phyloP scores from a whole-genome alignment of 2,329 filamentous ascomycete species.

The Exophiala mesophila region DNA sequence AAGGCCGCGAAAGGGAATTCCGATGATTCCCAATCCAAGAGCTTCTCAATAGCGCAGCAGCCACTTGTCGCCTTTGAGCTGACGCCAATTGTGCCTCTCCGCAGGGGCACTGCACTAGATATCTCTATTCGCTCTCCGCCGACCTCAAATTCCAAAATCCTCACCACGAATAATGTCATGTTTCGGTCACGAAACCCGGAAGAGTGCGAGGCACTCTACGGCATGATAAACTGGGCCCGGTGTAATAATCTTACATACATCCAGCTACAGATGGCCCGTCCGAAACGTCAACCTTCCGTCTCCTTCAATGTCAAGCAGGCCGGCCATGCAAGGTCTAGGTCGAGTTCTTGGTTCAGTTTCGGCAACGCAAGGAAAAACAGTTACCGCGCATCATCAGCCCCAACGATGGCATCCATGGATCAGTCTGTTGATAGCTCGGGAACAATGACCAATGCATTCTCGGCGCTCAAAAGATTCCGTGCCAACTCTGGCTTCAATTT shows the following conservation, averaged over 20 bases:
- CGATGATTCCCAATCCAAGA: constrained; percentile 28
- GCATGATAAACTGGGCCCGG: constrained; percentile 78
- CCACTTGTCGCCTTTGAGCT: constrained; percentile 71
- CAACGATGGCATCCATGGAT: constrained; percentile 49
- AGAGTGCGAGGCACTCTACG: constrained; percentile 79
- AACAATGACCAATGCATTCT: constrained; percentile 73
- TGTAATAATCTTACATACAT: constrained; percentile 92
- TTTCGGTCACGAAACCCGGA: constrained; percentile 73
- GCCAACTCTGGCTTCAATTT: constrained; percentile 76
- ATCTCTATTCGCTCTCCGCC: constrained; percentile 89
- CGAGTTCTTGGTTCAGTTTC: constrained; percentile 44
- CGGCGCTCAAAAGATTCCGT: constrained; percentile 69
- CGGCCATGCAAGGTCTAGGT: constrained; percentile 41
- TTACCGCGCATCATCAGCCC: constrained; percentile 54
- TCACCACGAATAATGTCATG: constrained; percentile 73
- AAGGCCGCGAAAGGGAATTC: constrained; percentile 18
- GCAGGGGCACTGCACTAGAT: constrained; percentile 86
- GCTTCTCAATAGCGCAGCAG: constrained; percentile 32
- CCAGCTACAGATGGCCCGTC: constrained; percentile 66
- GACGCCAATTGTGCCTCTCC: constrained; percentile 83
- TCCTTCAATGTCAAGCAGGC: constrained; percentile 53
- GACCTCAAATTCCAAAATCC: constrained; percentile 65
- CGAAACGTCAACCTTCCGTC: constrained; percentile 47
- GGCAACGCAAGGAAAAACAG: constrained; percentile 49
- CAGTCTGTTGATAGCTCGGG: constrained; percentile 60